Evolutionary conservation across 805 yeast species (phyloP), one percentile per base, ranked within the genome.

Genomic region (Starmerella asiatica): DNA sequence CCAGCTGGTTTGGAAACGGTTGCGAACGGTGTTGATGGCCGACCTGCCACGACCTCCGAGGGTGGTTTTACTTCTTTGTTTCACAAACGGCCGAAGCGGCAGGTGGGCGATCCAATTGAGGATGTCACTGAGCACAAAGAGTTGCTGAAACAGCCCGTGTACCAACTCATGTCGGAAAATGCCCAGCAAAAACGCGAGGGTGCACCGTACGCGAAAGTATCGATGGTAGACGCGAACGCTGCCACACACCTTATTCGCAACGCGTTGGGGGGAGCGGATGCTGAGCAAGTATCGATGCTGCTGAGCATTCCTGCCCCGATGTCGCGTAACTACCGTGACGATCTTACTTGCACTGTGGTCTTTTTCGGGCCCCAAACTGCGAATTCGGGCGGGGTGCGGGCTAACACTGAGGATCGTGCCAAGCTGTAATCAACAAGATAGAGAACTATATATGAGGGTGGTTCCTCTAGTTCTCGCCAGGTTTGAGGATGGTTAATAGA

Each of bases 221-320:
- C 56, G 1, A 52, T 86, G 42, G 82, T 83, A 55, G 98, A 91
- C 63, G 72, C 71, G 21, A 91, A 91, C 53, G 94, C 78, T 8
- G 78, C 94, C 1, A 91, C 98, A 0, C 97, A 91, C 59, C 67
- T 91, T 50, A 81, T 91, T 34, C 72, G 98, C 57, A 88, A 91
- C 58, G 97, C 98, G 0, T 67, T 91, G 42, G 94, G 95, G 5
- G 79, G 79, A 19, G 95, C 93, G 0, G 76, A 82, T 29, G 73
- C 75, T 47, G 95, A 88, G 46, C 86, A 84, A 51, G 85, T 86
- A 3, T 75, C 86, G 18, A 81, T 91, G 72, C 64, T 91, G 44
- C 79, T 85, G 15, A 78, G 91, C 39, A 84, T 91, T 38, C 97
- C 97, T 16, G 73, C 85, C 15, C 96, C 97, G 2, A 70, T 80